phyloP scores from a whole-genome alignment of 2,329 filamentous ascomycete genomes.

The Botrytis fragariae region DNA sequence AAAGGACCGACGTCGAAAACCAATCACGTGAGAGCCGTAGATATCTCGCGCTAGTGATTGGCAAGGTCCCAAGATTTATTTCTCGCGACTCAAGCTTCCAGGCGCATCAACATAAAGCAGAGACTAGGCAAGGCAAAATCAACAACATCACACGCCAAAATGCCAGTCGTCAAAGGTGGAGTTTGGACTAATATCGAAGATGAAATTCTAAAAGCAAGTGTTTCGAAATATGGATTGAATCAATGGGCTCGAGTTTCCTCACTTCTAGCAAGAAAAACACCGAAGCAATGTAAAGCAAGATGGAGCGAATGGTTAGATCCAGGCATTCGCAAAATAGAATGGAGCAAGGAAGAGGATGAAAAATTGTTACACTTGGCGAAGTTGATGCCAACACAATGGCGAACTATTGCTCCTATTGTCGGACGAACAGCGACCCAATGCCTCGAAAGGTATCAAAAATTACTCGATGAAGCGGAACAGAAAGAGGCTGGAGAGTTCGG shows the following conservation, averaged over 20 bases:
- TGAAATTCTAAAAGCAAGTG: conserved; percentile 86
- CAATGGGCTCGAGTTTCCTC: conserved; percentile 99
- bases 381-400: conserved; percentile 98
- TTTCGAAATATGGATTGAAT: conserved; percentile 92
- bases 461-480: conserved; percentile 92
- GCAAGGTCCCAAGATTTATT: conserved; percentile 19
- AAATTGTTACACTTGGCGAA: conserved; percentile 95
- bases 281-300: conserved; percentile 98
- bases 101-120: conserved; percentile 6
- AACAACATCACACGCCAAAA: conserved; percentile 41
- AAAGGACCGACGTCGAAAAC: background rate
- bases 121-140: conserved; percentile 15
- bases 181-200: conserved; percentile 81
- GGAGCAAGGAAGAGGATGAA: conserved; percentile 98
- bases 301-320: conserved; percentile 99
- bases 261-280: conserved; percentile 91
- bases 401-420: conserved; percentile 95
- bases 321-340: conserved; percentile 97
- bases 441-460: conserved; percentile 92
- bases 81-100: conserved; percentile 18
- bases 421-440: conserved; percentile 96
- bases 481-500: conserved; percentile 78
- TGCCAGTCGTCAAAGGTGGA: conserved; percentile 73
- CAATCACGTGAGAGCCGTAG: background rate
- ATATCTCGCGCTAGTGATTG: conserved; percentile 7